These are phyloP conservation scores for Smittium mucronatum DNA, from an alignment of 371 early-diverging fungal species.

Conservation along the genomic window DNA sequence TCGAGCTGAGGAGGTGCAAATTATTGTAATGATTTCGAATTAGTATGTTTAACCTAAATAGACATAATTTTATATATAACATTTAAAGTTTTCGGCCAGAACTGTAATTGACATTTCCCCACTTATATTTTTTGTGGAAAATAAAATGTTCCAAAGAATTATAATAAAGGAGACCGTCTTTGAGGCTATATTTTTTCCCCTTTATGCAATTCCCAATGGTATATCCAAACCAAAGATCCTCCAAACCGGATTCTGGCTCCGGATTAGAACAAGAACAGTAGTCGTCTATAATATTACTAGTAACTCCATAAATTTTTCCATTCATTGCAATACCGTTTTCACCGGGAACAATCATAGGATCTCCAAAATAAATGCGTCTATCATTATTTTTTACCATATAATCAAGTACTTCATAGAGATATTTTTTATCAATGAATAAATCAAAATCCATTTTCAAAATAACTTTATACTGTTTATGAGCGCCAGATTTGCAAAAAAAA, in stretches of 20 bases:
- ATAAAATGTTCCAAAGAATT: not conserved
- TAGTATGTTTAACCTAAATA: too few species aligned
- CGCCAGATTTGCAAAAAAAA: not conserved
- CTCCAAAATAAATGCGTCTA: slow-evolving; percentile 7
- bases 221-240: slow-evolving; percentile 5
- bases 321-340: slow-evolving; percentile 1
- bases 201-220: not conserved
- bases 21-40: too few species aligned
- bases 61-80: too few species aligned
- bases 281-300: not conserved
- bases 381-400: slow-evolving; percentile 4
- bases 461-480: slow-evolving; percentile 10
- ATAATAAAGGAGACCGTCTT: not conserved
- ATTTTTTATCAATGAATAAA: slow-evolving; percentile 1
- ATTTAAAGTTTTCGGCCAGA: too few species aligned
- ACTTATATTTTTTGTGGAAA: not conserved
- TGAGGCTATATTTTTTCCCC: not conserved
- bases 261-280: not conserved
- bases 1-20: too few species aligned
- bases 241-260: not conserved
- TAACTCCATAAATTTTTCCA: slow-evolving; percentile 6
- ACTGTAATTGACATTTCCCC: too few species aligned
- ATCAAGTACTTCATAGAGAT: not conserved
- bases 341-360: not conserved
- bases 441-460: slow-evolving; percentile 10